Base-by-base conservation (phyloP, 331 rosid species). In the Malus hybrid region DNA sequence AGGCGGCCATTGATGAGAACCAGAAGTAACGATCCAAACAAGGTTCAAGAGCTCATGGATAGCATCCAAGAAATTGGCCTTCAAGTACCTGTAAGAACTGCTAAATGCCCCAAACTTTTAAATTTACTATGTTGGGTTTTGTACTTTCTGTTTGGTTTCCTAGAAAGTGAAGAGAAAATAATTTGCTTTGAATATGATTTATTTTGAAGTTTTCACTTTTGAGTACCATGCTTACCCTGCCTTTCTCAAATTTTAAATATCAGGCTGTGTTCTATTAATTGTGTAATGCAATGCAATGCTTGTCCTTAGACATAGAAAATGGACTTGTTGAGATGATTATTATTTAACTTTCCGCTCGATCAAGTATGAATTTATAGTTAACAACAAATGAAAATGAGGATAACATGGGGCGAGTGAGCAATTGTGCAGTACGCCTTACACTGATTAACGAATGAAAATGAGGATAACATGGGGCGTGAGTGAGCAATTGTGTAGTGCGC, bases 1-100 rank as follows among this genome's bases (percentile, higher is more conserved):
- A 86, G 87, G 82, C 86, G 99, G 82, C 99, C 99, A 19, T 48
- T 94, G 73, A 87, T 92, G 99, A 85, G 92, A 78, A 94, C 97
- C 7, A 90, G 97, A 84, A 39, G 89, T 74, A 94, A 94, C 66
- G 96, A 94, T 73, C 91, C 80, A 2, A 65, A 16, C 74, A 94
- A 94, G 84, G 97, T 94, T 65, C 76, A 90, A 76, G 88, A 90
- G 27, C 87, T 94, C 2, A 90, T 90, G 99, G 93, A 92, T 61
- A 94, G 99, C 79, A 94, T 94, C 56, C 55, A 82, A 70, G 83
- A 88, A 81, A 94, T 92, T 67, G 99, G 99, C 24, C 99, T 94
- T 65, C 99, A 92, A 87, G 91, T 90, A 48, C 99, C 99, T 69
- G 99, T 94, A 79, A 81, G 75, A 52, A 54, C 54, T 76, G 52